Conservation (phyloP, 2,329 filamentous ascomycete genomes). For the Trichoderma semiorbis region DNA sequence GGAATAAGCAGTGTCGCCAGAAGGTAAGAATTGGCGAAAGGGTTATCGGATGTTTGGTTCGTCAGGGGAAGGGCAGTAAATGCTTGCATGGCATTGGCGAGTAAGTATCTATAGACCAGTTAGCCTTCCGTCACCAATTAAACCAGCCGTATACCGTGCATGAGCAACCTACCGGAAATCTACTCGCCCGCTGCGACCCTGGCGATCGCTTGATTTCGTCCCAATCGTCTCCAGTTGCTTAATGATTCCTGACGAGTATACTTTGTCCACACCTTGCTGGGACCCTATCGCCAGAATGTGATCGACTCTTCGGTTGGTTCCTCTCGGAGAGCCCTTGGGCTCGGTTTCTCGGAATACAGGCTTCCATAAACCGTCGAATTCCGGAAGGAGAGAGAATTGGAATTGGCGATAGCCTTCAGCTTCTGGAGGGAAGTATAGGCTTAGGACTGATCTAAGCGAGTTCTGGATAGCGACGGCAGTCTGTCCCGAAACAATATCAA, state of each 20-base stretch:
- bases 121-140: background rate
- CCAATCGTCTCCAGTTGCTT: slow-evolving; percentile 55
- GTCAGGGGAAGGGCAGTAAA: slow-evolving; percentile 50
- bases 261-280: slow-evolving; percentile 51
- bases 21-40: slow-evolving; percentile 50
- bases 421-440: slow-evolving; percentile 47
- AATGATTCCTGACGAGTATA: slow-evolving; percentile 47
- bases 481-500: slow-evolving; percentile 39
- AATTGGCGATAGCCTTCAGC: slow-evolving; percentile 47
- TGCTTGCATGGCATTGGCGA: slow-evolving; percentile 58
- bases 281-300: slow-evolving; percentile 59
- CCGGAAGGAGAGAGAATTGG: slow-evolving; percentile 45
- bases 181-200: slow-evolving; percentile 53
- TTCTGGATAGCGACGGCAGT: slow-evolving; percentile 57
- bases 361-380: slow-evolving; percentile 50
- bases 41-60: slow-evolving; percentile 51
- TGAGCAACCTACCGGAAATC: slow-evolving; percentile 52
- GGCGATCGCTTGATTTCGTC: slow-evolving; percentile 42
- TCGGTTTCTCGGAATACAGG: slow-evolving; percentile 46
- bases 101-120: slow-evolving; percentile 48
- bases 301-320: slow-evolving; percentile 45
- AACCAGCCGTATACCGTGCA: background rate
- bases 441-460: slow-evolving; percentile 51
- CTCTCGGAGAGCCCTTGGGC: slow-evolving; percentile 26
- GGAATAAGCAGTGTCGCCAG: slow-evolving; percentile 58